These are phyloP conservation scores for Pyrenophora tritici-repentis DNA, from an alignment of 2,329 filamentous ascomycete species.

Conservation along the genomic window DNA sequence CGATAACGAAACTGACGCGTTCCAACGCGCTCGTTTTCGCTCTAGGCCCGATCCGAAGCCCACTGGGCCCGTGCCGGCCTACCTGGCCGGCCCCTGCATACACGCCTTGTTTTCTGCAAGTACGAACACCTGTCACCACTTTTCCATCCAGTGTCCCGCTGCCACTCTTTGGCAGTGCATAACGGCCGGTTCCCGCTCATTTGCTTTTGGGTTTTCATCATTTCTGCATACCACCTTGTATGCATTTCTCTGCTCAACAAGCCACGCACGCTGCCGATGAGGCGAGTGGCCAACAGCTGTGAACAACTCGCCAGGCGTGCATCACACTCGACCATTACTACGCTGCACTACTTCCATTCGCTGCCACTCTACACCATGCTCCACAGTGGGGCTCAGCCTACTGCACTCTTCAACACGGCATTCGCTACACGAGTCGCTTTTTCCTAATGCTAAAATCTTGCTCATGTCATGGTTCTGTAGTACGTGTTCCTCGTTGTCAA, in stretches of 20 bases:
- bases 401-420: slow-evolving; percentile 19
- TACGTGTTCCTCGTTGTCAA: slow-evolving; percentile 1
- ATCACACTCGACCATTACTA: slow-evolving; percentile 13
- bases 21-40: slow-evolving; percentile 18
- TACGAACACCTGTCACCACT: slow-evolving; percentile 37
- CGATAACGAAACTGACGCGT: slow-evolving; percentile 26
- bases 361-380: slow-evolving; percentile 19
- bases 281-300: slow-evolving; percentile 20
- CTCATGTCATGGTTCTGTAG: not conserved
- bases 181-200: slow-evolving; percentile 9
- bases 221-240: not conserved
- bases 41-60: slow-evolving; percentile 12
- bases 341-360: slow-evolving; percentile 26
- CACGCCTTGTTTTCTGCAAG: slow-evolving; percentile 18
- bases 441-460: not conserved
- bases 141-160: slow-evolving; percentile 23
- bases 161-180: slow-evolving; percentile 10
- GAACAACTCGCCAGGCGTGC: slow-evolving; percentile 21
- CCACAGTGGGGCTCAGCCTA: slow-evolving; percentile 27
- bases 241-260: slow-evolving; percentile 14
- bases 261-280: slow-evolving; percentile 18
- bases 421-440: slow-evolving; percentile 11
- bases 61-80: slow-evolving; percentile 17
- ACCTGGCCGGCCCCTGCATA: slow-evolving; percentile 28
- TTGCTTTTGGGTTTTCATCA: no score